Evolutionary conservation across 2,329 filamentous ascomycete genomes (phyloP).

Genomic region (Phaeosphaeriaceae sp.): DNA sequence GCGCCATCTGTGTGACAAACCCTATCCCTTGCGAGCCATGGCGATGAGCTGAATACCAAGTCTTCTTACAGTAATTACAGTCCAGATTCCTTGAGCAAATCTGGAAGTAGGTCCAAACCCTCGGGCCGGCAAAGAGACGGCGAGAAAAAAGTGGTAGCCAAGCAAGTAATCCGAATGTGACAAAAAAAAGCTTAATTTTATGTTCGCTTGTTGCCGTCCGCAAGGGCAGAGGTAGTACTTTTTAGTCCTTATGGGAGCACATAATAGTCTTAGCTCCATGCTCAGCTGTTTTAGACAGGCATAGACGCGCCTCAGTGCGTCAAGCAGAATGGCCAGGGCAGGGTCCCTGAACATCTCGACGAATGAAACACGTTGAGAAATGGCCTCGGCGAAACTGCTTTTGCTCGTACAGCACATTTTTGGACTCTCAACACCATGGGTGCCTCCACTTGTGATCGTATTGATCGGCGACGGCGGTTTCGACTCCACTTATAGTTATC

Average conservation of each 20-base stretch:
- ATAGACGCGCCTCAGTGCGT: not conserved
- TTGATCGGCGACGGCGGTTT: not conserved
- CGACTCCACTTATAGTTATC: not conserved
- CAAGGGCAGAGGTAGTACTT: not conserved
- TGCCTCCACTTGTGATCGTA: not conserved
- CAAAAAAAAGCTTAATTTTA: not conserved
- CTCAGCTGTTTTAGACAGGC: not conserved
- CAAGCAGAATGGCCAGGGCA: not conserved
- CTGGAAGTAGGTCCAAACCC: not conserved
- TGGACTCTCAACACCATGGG: not conserved
- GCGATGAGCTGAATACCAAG: not conserved
- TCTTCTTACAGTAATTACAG: not conserved
- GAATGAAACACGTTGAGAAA: not conserved
- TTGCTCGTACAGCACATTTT: not conserved
- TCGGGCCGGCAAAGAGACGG: not conserved
- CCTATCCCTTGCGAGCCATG: not conserved
- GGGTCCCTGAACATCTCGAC: not conserved
- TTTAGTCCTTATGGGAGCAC: not conserved
- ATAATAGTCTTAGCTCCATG: not conserved
- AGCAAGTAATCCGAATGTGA: not conserved
- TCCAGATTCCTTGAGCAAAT: not conserved
- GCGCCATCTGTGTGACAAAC: not conserved
- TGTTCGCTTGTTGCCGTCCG: not conserved
- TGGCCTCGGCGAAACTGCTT: not conserved
- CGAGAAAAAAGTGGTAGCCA: not conserved